Percentiles rank a stretch among this genome's conserved stretches.
Conservation (phyloP, 1,284 basidiomycete genomes). For the Puccinia horiana region DNA sequence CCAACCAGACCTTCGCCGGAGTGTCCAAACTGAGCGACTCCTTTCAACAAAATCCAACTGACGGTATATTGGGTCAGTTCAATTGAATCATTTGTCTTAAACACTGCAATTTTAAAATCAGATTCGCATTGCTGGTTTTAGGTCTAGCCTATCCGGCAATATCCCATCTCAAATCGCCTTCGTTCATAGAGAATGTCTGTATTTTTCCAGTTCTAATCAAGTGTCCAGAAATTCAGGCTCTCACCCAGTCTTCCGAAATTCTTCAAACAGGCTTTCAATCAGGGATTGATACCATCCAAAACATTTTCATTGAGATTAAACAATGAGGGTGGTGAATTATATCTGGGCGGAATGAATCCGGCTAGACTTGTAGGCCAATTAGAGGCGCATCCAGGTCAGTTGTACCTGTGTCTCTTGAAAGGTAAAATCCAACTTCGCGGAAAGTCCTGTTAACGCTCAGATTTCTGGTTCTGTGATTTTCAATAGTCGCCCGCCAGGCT, state of each 20-base stretch:
- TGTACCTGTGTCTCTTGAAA: neutral
- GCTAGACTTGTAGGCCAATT: constrained; percentile 20
- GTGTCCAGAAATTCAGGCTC: neutral
- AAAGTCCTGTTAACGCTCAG: neutral
- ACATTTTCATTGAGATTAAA: constrained; percentile 31
- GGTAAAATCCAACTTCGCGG: neutral
- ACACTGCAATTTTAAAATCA: neutral
- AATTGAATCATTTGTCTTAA: no score
- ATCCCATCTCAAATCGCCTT: constrained; percentile 35
- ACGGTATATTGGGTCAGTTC: constrained; percentile 41
- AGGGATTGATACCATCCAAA: constrained; percentile 38
- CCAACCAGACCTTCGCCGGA: constrained; percentile 38
- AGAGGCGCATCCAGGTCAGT: constrained; percentile 39
- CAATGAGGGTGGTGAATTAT: constrained; percentile 30
- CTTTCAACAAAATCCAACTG: constrained; percentile 28
- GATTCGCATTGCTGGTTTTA: neutral
- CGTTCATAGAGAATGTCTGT: constrained; percentile 24
- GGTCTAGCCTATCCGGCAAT: constrained; percentile 45
- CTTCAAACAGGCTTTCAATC: constrained; percentile 15
- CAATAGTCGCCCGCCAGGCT: constrained; percentile 16
- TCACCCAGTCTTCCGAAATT: neutral
- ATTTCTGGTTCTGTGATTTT: neutral
- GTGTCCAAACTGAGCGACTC: constrained; percentile 22
- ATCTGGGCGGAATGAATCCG: constrained; percentile 41
- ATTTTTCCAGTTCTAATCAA: neutral